Percentiles rank a stretch among this genome's conserved stretches.
These are phyloP conservation scores for Backusella luteola DNA, from an alignment of 192 early-diverging fungal species.

Conservation along the genomic window DNA sequence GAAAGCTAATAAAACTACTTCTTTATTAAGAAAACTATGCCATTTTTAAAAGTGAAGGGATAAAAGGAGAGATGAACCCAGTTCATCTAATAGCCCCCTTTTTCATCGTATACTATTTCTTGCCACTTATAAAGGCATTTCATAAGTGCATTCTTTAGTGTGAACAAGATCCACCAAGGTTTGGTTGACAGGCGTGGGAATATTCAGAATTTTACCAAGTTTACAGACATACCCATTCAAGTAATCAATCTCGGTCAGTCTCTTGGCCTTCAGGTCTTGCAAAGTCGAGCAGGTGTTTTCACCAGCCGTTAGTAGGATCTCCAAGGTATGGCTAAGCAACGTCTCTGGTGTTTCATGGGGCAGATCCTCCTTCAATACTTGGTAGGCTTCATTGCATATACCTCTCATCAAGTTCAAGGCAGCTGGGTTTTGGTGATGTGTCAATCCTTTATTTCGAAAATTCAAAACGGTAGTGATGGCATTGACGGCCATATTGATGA, in stretches of 20 bases:
- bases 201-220: constrained; percentile 40
- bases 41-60: no score
- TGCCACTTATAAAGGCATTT: neutral
- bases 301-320: constrained; percentile 38
- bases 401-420: constrained; percentile 7
- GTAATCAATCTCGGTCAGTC: constrained; percentile 59
- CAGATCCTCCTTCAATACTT: constrained; percentile 32
- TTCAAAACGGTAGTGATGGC: constrained; percentile 57
- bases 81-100: no score
- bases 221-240: constrained; percentile 59
- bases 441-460: constrained; percentile 54
- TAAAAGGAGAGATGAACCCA: no score
- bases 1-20: no score
- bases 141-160: constrained; percentile 12
- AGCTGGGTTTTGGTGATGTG: constrained; percentile 12
- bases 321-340: constrained; percentile 37
- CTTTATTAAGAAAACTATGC: no score
- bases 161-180: constrained; percentile 28
- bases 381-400: constrained; percentile 29
- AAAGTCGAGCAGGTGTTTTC: constrained; percentile 54
- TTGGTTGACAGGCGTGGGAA: constrained; percentile 28
- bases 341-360: constrained; percentile 33
- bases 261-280: constrained; percentile 41
- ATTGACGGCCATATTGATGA: constrained; percentile 66
- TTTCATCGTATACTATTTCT: no score